Base-by-base conservation (phyloP, 306 rosid genomes). In the Lagenaria siceraria region DNA sequence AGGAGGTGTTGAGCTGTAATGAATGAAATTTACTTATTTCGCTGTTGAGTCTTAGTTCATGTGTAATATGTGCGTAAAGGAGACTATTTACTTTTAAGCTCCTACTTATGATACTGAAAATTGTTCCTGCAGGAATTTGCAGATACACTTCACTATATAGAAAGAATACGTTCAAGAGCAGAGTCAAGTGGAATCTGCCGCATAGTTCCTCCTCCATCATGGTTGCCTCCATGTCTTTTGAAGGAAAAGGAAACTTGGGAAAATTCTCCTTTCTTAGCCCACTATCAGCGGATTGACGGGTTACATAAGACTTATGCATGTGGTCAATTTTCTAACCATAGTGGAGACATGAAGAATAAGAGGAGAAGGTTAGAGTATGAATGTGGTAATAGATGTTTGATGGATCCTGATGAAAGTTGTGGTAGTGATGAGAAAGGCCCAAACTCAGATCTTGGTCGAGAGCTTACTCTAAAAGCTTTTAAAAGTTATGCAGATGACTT, bases 121-220 rank as follows among this genome's bases (percentile, higher is more conserved):
- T 61, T 65, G 68, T 66, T 64, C n/a, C 76, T 80, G 84, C 85
- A 95, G 99, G 99, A 92, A 86, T 92, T 90, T 86, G 77, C 68
- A 76, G 93, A 95, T 81, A 83, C 84, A 0, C 83, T 85, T 70
- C 76, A 87, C 68, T 95, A 90, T 83, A 84, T 95, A 68, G 89
- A 88, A 80, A 92, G 83, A 48, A 87, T 95, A 81, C 83, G 82
- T 76, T 81, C 91, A 78, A 78, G 61, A 48, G 97, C 87, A 27
- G 92, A 84, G 83, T 81, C 87, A 42, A 85, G 83, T 79, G 99
- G 99, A 77, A 90, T 92, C 22, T 95, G 97, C 63, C 93, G 96
- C 77, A 95, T 95, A 78, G 80, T 88, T 83, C 97, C 97, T 77
- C 97, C 97, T 76, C 29, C 84, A 79, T 78, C 86, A 55, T 92